Evolutionary conservation across 768 basidiomycete genomes (phyloP).

Genomic region (Mrakia hoshinonis): DNA sequence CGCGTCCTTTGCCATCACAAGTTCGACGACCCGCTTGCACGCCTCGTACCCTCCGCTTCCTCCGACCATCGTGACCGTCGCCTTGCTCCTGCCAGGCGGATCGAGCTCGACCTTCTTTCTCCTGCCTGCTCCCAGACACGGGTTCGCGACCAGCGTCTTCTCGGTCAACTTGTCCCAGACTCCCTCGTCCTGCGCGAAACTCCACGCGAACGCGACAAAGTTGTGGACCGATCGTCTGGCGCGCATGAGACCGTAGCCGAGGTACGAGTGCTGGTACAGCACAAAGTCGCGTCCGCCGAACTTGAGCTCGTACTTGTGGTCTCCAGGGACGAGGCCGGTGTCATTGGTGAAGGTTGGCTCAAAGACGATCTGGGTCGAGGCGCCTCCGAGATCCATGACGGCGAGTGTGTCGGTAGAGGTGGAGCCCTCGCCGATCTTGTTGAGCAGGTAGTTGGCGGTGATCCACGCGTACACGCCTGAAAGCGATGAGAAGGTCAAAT

Average conservation of each 20-base stretch:
- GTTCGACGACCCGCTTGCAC: conserved; percentile 70
- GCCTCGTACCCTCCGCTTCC: conserved; percentile 75
- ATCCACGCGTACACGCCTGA: conserved; percentile 88
- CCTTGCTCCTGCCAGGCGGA: conserved; percentile 42
- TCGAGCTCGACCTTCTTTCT: conserved; percentile 57
- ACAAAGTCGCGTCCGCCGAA: conserved; percentile 65
- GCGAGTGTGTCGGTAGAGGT: conserved; percentile 58
- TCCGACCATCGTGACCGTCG: conserved; percentile 78
- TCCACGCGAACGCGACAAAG: conserved; percentile 76
- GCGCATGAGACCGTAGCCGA: conserved; percentile 90
- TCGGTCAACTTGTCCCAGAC: conserved; percentile 41
- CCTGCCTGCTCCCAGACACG: conserved; percentile 68
- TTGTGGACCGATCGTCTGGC: conserved; percentile 76
- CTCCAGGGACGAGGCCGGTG: conserved; percentile 59
- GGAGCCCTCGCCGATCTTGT: conserved; percentile 55
- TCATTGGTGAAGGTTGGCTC: conserved; percentile 59
- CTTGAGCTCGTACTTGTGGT: conserved; percentile 77
- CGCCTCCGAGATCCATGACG: conserved; percentile 91
- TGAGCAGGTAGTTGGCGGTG: conserved; percentile 85
- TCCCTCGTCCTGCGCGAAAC: conserved; percentile 40
- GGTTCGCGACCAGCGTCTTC: conserved; percentile 54
- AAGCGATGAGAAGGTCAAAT: background rate
- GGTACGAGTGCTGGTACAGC: conserved; percentile 93
- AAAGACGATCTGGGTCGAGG: conserved; percentile 95
- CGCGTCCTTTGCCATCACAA: conserved; percentile 93